These are phyloP conservation scores for Bipolaris oryzae DNA, from an alignment of 2,329 filamentous ascomycete species.

Conservation along the genomic window DNA sequence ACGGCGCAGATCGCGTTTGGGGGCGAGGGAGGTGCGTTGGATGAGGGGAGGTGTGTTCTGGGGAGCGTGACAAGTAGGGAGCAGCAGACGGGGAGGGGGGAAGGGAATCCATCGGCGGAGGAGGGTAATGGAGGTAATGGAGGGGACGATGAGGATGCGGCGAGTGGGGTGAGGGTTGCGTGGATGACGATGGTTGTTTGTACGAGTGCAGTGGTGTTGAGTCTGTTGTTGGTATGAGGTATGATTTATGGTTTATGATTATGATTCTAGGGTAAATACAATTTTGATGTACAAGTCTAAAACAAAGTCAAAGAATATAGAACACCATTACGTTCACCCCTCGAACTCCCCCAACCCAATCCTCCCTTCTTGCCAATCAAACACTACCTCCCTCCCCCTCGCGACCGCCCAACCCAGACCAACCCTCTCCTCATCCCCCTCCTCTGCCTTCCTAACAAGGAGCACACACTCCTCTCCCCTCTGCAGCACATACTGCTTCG, in stretches of 20 bases:
- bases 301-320: neutral
- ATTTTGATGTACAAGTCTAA: neutral
- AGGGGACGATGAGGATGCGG: conserved; percentile 25
- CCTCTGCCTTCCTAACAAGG: conserved; percentile 15
- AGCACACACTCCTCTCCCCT: conserved; percentile 19
- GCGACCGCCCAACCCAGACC: conserved; percentile 28
- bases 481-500: conserved; percentile 24
- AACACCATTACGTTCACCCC: neutral
- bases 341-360: conserved; percentile 15
- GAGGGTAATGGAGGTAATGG: conserved; percentile 11
- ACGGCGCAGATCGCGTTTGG: conserved; percentile 38
- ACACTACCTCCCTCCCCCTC: conserved; percentile 20
- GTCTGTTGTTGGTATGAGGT: conserved; percentile 6
- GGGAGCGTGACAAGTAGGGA: conserved; percentile 38
- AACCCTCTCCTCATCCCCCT: neutral
- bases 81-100: conserved; percentile 34
- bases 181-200: conserved; percentile 22
- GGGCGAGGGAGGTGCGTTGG: conserved; percentile 30
- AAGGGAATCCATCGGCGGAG: conserved; percentile 25
- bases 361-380: conserved; percentile 19
- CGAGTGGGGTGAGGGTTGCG: conserved; percentile 17
- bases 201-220: conserved; percentile 13
- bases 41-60: conserved; percentile 35
- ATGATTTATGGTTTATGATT: no score
- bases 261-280: neutral